Evolutionary conservation across 108 stramenopile genomes (phyloP).

Genomic region (Epipyxis sp.): DNA sequence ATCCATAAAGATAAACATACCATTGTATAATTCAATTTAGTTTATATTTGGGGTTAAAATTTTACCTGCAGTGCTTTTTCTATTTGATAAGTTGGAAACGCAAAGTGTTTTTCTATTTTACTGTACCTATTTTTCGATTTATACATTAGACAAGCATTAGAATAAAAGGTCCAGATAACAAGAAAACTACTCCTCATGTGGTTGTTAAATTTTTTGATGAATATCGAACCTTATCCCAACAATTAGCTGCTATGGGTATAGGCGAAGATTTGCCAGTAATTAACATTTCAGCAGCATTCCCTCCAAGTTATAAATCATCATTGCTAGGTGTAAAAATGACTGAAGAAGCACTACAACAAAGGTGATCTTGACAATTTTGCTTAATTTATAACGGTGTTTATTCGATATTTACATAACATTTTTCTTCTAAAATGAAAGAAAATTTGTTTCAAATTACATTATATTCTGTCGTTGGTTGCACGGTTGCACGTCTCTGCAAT

Average conservation of each 20-base stretch:
- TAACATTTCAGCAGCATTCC: background rate
- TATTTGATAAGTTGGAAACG: too few species aligned
- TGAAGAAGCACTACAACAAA: background rate
- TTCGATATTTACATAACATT: too few species aligned
- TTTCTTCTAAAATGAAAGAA: background rate
- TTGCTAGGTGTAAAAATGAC: background rate
- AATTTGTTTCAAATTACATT: background rate
- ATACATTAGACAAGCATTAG: background rate
- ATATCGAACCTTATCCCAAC: background rate
- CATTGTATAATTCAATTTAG: too few species aligned
- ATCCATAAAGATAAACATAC: background rate
- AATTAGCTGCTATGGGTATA: background rate
- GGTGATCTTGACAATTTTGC: background rate
- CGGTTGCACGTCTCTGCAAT: too few species aligned
- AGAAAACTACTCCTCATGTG: background rate
- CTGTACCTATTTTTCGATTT: too few species aligned
- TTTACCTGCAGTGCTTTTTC: too few species aligned
- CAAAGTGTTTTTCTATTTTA: too few species aligned
- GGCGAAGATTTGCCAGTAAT: background rate
- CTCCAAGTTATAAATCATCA: background rate
- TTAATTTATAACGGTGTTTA: background rate
- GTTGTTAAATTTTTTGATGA: constrained; percentile 7
- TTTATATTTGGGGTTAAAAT: too few species aligned
- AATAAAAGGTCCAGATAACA: background rate
- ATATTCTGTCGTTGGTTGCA: too few species aligned